Evolutionary conservation across 257 asterid species (phyloP).

Genomic region (Solanum etuberosum): DNA sequence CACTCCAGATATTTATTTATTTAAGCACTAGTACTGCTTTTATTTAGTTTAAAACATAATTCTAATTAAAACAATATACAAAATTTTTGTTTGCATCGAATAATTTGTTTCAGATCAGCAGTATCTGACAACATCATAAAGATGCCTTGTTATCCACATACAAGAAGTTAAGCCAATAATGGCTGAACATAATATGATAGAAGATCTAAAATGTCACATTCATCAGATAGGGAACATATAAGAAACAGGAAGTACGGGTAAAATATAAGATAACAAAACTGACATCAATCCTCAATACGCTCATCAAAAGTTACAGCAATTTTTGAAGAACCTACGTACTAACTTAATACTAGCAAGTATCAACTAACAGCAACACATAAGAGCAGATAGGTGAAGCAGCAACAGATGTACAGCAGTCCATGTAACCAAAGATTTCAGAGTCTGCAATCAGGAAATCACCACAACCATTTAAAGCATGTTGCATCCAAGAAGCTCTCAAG

Average conservation of each 20-base stretch:
- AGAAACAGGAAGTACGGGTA: background rate
- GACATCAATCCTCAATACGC: background rate
- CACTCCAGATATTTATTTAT: background rate
- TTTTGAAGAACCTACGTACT: conserved; percentile 37
- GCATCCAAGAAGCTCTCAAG: conserved; percentile 93
- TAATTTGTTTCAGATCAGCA: background rate
- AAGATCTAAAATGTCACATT: background rate
- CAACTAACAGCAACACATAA: conserved; percentile 43
- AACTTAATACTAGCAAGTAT: conserved; percentile 39
- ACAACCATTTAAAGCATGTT: conserved; percentile 87
- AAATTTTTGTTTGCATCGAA: background rate
- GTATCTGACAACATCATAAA: background rate
- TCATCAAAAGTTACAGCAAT: conserved; percentile 36
- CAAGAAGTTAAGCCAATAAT: background rate
- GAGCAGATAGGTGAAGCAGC: conserved; percentile 92
- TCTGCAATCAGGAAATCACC: conserved; percentile 93
- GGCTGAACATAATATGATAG: background rate
- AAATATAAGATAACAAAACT: background rate
- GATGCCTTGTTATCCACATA: background rate
- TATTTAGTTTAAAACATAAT: background rate
- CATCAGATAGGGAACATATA: background rate
- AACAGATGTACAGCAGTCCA: conserved; percentile 93
- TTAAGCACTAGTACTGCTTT: background rate
- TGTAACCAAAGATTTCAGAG: conserved; percentile 75
- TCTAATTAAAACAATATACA: background rate